These are phyloP conservation scores for Lactifluus subvellereus DNA, from an alignment of 768 basidiomycete genomes.

Conservation along the genomic window DNA sequence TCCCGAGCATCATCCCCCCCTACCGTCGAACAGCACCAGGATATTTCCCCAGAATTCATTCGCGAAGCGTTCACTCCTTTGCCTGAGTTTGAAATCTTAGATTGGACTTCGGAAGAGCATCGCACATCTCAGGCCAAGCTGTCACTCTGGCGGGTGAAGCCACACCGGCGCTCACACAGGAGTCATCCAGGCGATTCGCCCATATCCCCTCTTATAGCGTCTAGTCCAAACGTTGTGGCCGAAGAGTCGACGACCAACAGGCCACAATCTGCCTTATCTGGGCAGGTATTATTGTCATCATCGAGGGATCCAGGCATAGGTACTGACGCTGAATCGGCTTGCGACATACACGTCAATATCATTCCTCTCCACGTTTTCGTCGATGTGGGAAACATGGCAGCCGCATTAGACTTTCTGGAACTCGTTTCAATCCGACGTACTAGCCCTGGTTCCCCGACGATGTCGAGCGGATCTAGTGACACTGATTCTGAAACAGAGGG, in stretches of 20 bases:
- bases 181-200: neutral
- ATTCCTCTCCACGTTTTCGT: constrained; percentile 72
- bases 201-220: neutral
- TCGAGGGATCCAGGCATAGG: neutral
- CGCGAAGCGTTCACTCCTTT: constrained; percentile 27
- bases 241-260: neutral
- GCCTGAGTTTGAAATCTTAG: constrained; percentile 52
- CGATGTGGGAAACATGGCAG: constrained; percentile 49
- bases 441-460: neutral
- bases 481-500: constrained; percentile 7
- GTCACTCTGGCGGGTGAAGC: constrained; percentile 57
- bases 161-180: constrained; percentile 16
- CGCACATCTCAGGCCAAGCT: constrained; percentile 44
- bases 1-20: constrained; percentile 37
- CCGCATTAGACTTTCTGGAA: constrained; percentile 45
- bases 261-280: constrained; percentile 20
- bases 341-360: constrained; percentile 37
- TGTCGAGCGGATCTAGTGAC: neutral
- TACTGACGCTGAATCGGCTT: neutral
- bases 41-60: constrained; percentile 4
- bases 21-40: neutral
- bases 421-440: constrained; percentile 30
- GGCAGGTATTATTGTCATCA: constrained; percentile 18
- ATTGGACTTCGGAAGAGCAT: constrained; percentile 53
- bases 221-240: neutral